Conservation (phyloP, 345 rosid species). For the Isatis tinctoria region DNA sequence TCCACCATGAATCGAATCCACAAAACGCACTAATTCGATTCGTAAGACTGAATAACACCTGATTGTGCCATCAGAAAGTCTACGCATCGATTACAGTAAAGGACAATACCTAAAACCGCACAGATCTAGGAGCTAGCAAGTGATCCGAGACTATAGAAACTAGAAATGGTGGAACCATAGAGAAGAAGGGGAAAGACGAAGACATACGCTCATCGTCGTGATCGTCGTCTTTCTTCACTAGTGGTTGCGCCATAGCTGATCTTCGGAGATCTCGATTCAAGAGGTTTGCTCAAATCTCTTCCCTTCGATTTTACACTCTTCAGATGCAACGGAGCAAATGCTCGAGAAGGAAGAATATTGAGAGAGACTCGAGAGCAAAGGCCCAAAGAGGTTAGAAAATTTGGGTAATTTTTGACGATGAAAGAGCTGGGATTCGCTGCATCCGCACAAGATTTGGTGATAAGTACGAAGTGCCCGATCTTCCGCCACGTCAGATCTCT, state of each 20-base stretch:
- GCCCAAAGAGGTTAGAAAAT: not conserved
- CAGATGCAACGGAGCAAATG: not conserved
- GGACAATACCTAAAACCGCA: not conserved
- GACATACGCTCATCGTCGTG: constrained; percentile 90
- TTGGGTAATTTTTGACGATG: not conserved
- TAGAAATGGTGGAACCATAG: not conserved
- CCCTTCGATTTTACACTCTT: not conserved
- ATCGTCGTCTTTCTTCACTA: constrained; percentile 96
- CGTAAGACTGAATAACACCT: not conserved
- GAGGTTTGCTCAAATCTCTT: not conserved
- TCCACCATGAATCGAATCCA: not conserved
- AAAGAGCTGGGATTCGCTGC: not conserved
- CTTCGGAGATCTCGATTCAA: not conserved
- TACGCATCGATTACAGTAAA: not conserved
- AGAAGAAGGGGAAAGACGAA: not conserved
- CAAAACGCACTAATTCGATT: not conserved
- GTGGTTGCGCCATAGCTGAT: constrained; percentile 85
- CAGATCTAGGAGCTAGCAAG: constrained; percentile 49
- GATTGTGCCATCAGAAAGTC: not conserved
- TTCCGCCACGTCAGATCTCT: constrained; percentile 10
- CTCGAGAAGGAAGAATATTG: not conserved
- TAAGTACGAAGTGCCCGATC: not conserved
- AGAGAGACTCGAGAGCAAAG: not conserved
- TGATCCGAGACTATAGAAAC: constrained; percentile 28
- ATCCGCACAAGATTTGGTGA: not conserved